Conservation (phyloP, 1,284 basidiomycete genomes). For the Ceratobasidium sp. region DNA sequence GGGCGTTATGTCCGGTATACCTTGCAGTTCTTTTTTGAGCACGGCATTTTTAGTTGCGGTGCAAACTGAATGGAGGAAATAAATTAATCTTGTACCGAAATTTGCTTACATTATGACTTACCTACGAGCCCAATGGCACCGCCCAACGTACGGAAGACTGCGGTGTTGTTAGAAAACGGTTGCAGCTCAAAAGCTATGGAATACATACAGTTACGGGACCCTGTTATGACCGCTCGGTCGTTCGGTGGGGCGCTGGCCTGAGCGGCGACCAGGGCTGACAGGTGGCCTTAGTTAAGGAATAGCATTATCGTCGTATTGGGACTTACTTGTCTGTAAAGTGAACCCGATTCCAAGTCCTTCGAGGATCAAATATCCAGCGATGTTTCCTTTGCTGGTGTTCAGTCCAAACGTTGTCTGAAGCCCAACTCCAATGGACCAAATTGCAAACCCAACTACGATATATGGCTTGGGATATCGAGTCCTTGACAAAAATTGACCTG, state of each 20-base stretch:
- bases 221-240: slow-evolving; percentile 43
- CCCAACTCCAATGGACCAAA: slow-evolving; percentile 44
- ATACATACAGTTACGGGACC: slow-evolving; percentile 42
- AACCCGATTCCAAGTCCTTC: slow-evolving; percentile 42
- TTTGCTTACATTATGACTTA: neutral
- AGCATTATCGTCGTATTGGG: too few relatives aligned
- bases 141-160: slow-evolving; percentile 45
- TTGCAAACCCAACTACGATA: slow-evolving; percentile 43
- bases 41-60: slow-evolving; percentile 41
- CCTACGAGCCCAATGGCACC: slow-evolving; percentile 44
- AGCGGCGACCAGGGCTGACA: slow-evolving; percentile 39
- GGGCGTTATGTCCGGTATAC: slow-evolving; percentile 26
- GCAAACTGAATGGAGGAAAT: slow-evolving; percentile 12
- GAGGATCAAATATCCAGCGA: slow-evolving; percentile 39
- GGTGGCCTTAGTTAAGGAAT: too few relatives aligned
- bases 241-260: slow-evolving; percentile 31
- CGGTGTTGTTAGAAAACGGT: neutral
- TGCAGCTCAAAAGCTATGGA: too few relatives aligned
- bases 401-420: slow-evolving; percentile 42
- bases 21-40: slow-evolving; percentile 35
- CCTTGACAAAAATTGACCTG: slow-evolving; percentile 36
- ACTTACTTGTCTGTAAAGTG: slow-evolving; percentile 42
- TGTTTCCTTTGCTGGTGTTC: slow-evolving; percentile 31
- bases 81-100: neutral
- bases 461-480: slow-evolving; percentile 34